Evolutionary conservation across 192 early-diverging fungal species (phyloP).

Genomic region (Coemansia aciculifera): DNA sequence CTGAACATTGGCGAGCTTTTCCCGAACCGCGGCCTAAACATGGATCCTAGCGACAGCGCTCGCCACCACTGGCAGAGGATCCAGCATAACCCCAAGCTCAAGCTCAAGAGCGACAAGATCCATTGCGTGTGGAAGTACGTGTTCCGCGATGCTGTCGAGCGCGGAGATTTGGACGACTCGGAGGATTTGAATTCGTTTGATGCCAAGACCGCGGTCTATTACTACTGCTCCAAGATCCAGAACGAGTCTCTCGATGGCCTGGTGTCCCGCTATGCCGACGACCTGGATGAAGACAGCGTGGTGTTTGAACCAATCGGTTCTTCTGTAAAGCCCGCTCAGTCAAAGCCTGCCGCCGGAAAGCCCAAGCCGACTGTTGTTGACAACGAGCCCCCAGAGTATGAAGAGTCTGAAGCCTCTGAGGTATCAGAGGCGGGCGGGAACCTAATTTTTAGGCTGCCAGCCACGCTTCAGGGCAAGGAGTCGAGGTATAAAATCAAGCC

Average conservation of each 20-base stretch:
- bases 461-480: slow-evolving; percentile 21
- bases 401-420: neutral
- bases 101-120: neutral
- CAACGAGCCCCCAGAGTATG: neutral
- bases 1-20: slow-evolving; percentile 11
- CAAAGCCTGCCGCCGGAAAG: neutral
- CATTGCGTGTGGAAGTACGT: slow-evolving; percentile 25
- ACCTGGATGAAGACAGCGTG: slow-evolving; percentile 9
- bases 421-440: neutral
- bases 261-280: slow-evolving; percentile 17
- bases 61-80: slow-evolving; percentile 21
- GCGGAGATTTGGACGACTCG: slow-evolving; percentile 17
- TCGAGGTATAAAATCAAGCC: slow-evolving; percentile 5
- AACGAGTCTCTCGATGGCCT: slow-evolving; percentile 13
- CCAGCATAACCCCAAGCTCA: neutral
- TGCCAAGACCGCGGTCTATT: slow-evolving; percentile 2
- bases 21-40: slow-evolving; percentile 10
- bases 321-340: neutral
- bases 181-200: slow-evolving; percentile 25
- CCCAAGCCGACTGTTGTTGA: neutral
- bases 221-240: slow-evolving; percentile 20
- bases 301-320: neutral
- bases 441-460: slow-evolving; percentile 15
- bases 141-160: slow-evolving; percentile 29
- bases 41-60: slow-evolving; percentile 13